Evolutionary conservation across 129 eudicot species (phyloP).

Genomic region (Flaveria ramosissima): DNA sequence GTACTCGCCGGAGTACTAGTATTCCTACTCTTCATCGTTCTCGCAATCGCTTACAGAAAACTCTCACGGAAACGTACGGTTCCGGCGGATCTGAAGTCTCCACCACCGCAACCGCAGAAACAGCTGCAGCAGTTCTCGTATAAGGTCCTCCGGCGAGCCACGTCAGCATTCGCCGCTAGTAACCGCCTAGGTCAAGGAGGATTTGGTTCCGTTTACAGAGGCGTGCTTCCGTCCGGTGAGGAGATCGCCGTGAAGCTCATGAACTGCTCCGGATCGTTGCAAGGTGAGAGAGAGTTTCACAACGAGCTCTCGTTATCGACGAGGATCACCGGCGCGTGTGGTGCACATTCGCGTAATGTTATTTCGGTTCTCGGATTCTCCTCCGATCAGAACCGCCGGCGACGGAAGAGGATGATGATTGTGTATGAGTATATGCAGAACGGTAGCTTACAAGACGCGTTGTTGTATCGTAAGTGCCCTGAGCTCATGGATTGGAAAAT

Average conservation of each 20-base stretch:
- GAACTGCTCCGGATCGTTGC: slow-evolving; percentile 75
- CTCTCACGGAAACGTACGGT: slow-evolving; percentile 67
- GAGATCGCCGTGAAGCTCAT: slow-evolving; percentile 83
- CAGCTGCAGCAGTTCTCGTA: slow-evolving; percentile 57
- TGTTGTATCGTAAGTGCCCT: slow-evolving; percentile 70
- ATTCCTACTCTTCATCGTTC: slow-evolving; percentile 44
- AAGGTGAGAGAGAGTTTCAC: slow-evolving; percentile 95
- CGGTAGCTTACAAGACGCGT: slow-evolving; percentile 89
- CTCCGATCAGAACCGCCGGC: slow-evolving; percentile 39
- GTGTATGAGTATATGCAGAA: slow-evolving; percentile 90
- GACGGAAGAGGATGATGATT: slow-evolving; percentile 47
- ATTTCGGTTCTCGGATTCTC: slow-evolving; percentile 75
- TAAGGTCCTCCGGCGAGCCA: slow-evolving; percentile 69
- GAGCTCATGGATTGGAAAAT: slow-evolving; percentile 73
- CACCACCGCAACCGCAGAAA: slow-evolving; percentile 46
- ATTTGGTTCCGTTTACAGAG: slow-evolving; percentile 86
- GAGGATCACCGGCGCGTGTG: slow-evolving; percentile 45
- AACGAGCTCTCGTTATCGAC: slow-evolving; percentile 74
- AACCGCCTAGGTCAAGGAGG: slow-evolving; percentile 92
- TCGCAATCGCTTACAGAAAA: slow-evolving; percentile 58
- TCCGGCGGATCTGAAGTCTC: slow-evolving; percentile 75
- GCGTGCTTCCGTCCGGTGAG: slow-evolving; percentile 67
- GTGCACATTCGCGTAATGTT: slow-evolving; percentile 46
- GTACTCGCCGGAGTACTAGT: slow-evolving; percentile 47
- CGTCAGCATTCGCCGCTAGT: slow-evolving; percentile 54